These are phyloP conservation scores for Talaromyces atroroseus DNA, from an alignment of 2,329 filamentous ascomycete genomes.

Conservation along the genomic window DNA sequence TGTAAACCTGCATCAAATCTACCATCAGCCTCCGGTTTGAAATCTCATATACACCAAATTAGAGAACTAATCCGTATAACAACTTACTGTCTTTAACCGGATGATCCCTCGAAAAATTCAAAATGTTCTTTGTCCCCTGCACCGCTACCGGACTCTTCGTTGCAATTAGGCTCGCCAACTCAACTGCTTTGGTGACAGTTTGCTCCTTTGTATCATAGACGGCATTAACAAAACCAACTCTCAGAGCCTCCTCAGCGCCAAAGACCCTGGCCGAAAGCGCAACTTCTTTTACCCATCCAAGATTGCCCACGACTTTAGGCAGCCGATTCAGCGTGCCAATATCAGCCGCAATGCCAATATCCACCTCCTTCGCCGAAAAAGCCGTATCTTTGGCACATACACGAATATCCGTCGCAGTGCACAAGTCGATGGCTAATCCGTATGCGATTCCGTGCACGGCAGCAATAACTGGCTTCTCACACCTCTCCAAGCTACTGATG, in stretches of 20 bases:
- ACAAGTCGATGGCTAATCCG: constrained; percentile 68
- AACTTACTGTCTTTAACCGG: constrained; percentile 63
- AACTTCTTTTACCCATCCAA: constrained; percentile 46
- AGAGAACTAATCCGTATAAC: no score
- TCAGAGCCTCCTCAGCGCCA: constrained; percentile 39
- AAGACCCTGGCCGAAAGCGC: constrained; percentile 41
- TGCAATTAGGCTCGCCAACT: constrained; percentile 61
- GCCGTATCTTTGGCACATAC: constrained; percentile 31
- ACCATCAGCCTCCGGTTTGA: no score
- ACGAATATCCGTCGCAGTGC: constrained; percentile 39
- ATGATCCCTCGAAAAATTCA: constrained; percentile 78
- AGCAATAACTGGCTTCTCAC: constrained; percentile 85
- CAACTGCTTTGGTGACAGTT: constrained; percentile 58
- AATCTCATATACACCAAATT: no score
- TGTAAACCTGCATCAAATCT: constrained; percentile 52
- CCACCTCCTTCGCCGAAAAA: constrained; percentile 46
- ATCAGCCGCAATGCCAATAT: constrained; percentile 47
- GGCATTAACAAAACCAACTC: constrained; percentile 40
- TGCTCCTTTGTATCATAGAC: constrained; percentile 51
- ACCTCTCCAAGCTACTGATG: constrained; percentile 71
- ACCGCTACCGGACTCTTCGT: constrained; percentile 83
- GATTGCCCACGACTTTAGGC: constrained; percentile 43
- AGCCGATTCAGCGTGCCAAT: constrained; percentile 43
- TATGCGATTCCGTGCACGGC: constrained; percentile 73
- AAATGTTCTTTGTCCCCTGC: constrained; percentile 77